phyloP scores from a whole-genome alignment of 1,284 basidiomycete species.

The Golubevia sp. region DNA sequence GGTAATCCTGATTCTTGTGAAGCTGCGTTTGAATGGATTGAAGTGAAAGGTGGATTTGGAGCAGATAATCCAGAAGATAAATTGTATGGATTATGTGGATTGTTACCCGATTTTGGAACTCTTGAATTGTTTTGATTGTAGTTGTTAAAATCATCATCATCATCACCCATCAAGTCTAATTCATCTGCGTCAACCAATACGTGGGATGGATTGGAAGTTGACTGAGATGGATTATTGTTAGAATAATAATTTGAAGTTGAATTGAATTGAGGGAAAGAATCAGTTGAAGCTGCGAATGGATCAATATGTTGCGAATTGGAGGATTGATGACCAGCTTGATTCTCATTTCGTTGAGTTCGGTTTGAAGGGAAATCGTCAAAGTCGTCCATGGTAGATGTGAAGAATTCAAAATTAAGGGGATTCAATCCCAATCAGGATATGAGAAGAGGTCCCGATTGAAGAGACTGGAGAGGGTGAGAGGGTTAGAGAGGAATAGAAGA shows the following conservation, averaged over 20 bases:
- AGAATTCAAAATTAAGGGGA: no score
- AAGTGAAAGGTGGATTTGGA: background rate
- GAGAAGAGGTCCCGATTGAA: no score
- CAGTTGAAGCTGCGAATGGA: conserved; percentile 6
- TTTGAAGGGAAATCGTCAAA: conserved; percentile 54
- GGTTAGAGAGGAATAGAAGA: no score
- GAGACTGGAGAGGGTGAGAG: no score
- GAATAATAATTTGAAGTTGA: conserved; percentile 19
- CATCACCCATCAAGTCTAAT: conserved; percentile 46
- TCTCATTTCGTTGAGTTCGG: background rate
- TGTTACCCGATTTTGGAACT: conserved; percentile 20
- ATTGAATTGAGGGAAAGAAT: conserved; percentile 13
- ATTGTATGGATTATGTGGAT: conserved; percentile 10
- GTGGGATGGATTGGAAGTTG: conserved; percentile 15
- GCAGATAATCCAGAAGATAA: background rate
- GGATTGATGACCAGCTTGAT: conserved; percentile 14
- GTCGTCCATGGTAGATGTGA: conserved; percentile 37
- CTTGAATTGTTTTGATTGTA: conserved; percentile 5
- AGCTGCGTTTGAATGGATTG: conserved; percentile 1
- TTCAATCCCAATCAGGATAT: no score
- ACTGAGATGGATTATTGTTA: conserved; percentile 6
- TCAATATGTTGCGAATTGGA: conserved; percentile 16
- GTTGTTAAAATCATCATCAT: conserved; percentile 23
- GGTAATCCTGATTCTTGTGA: conserved; percentile 18
- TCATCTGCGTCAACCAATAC: conserved; percentile 52